Base-by-base conservation (phyloP, 2,329 filamentous ascomycete genomes). In the Fragosphaeria purpurea region DNA sequence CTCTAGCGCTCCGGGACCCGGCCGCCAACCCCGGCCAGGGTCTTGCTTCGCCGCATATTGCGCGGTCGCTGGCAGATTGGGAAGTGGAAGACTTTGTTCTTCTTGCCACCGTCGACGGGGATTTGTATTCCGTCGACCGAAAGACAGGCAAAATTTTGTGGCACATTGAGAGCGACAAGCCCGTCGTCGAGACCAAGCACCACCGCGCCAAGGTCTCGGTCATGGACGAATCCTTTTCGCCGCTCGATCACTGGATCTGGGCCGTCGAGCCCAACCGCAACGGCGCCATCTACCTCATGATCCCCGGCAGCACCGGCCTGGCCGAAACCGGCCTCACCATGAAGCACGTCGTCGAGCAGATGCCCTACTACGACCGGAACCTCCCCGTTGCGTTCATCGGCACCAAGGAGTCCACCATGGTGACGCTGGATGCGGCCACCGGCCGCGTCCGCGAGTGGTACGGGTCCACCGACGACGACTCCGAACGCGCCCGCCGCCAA, bases 31-130 rank as follows among this genome's bases (percentile, higher is more conserved):
- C 52, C 51, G 73, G 76, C 67, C 75, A 77, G 67, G 82, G 82
- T 62, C 75, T 86, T 69, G 79, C 85, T 74, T 83, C 86, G 86
- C 86, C 84, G 84, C 85, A 87, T 67, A 77, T 78, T 85, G 91
- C 89, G 90, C 90, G 91, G 82, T 94, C 85, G 77, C 77, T 97
- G 80, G 85, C 90, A 80, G 91, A 96, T 74, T 97, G 91, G 91
- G 88, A 96, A 86, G 90, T 96, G 73, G 91, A 97, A 87, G 90
- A 97, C 77, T 95, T 96, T 80, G 87, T 97, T 74, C 88, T 98
- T 76, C 77, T 98, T 86, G 91, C 93, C 87, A 97, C 93, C 80
- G 87, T 97, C 81, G 90, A 97, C 77, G 93, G 93, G 77, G 87
- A 88, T 67, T 81, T 97, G 63, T 87, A 95, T 72, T 90, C 91